phyloP scores from a whole-genome alignment of 1,139 yeast genomes.

The Yamadazyma dendronema region DNA sequence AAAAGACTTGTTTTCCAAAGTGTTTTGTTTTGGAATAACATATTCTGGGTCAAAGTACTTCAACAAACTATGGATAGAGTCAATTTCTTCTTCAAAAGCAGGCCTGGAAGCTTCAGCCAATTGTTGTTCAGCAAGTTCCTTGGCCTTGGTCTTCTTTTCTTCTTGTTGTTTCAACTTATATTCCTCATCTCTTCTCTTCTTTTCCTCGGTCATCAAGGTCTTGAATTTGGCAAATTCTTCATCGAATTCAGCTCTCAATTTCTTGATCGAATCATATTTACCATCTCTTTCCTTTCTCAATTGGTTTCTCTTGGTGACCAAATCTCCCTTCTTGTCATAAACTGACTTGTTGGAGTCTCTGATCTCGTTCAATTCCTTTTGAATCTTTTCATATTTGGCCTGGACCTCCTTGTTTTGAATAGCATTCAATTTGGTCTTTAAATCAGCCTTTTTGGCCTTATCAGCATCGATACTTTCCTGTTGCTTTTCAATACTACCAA shows the following conservation, averaged over 20 bases:
- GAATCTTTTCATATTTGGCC: slow-evolving; percentile 58
- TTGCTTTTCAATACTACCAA: slow-evolving; percentile 67
- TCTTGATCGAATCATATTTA: slow-evolving; percentile 60
- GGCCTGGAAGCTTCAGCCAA: slow-evolving; percentile 74
- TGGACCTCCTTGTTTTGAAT: slow-evolving; percentile 65
- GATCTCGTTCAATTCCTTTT: slow-evolving; percentile 60
- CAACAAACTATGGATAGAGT: slow-evolving; percentile 69
- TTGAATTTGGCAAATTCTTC: slow-evolving; percentile 71
- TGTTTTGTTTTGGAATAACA: slow-evolving; percentile 54
- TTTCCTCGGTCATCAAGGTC: slow-evolving; percentile 66
- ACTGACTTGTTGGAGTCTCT: slow-evolving; percentile 60
- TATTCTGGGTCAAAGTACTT: slow-evolving; percentile 75
- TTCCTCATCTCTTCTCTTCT: slow-evolving; percentile 70
- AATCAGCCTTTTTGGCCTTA: slow-evolving; percentile 69
- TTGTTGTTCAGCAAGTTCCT: slow-evolving; percentile 65
- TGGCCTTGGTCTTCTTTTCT: slow-evolving; percentile 60
- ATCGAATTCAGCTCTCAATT: slow-evolving; percentile 66
- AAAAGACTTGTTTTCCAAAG: slow-evolving; percentile 29
- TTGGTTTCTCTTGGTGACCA: slow-evolving; percentile 66
- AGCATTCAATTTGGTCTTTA: slow-evolving; percentile 66
- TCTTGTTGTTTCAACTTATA: slow-evolving; percentile 52
- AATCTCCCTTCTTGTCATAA: slow-evolving; percentile 62
- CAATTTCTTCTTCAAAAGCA: slow-evolving; percentile 77
- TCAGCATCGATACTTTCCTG: slow-evolving; percentile 82
- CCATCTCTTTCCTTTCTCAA: slow-evolving; percentile 71